Base-by-base conservation (phyloP, 2,329 filamentous ascomycete genomes). In the Colletotrichum viniferum region DNA sequence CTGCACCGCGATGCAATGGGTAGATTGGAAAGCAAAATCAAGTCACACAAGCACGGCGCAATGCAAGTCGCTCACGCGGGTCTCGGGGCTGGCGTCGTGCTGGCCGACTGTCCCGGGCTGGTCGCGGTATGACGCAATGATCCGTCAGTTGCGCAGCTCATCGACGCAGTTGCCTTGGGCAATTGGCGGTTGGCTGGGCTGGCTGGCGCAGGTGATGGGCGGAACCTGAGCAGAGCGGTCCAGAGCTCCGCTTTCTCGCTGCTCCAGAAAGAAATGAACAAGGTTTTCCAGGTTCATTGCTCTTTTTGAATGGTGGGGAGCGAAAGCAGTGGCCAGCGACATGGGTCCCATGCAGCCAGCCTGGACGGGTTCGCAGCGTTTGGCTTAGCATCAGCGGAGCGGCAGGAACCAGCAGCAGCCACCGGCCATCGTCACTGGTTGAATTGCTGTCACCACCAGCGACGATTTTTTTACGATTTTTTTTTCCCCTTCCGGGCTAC, bases 221-320 rank as follows among this genome's bases (percentile, higher is more conserved):
- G 65, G 66, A 43, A 70, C 66, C 58, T 66, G 66, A 69, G 38
- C 34, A 74, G 58, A 16, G 55, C 30, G 32, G 55, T 36, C 32
- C 32, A 52, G 32, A 8, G 64, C 73, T 62, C 64, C 70, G 70
- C 64, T 69, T 69, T 73, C 60, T 60, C 38, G 6, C 43, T 38
- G 48, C 32, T 21, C 58, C 36, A 62, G 70, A 55, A 74, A 74
- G 56, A 70, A 73, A 55, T 48, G 64, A 74, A 69, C 74, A 76
- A 70, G 74, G 74, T 74, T 74, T 76, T 70, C 74, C 70, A 74
- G 64, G 65, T 48, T 64, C 73, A 65, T 58, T 69, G 30, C 65
- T 73, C 34, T 28, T 74, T 64, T 60, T 36, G 58, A 74, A 70
- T 38, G 64, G 65, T 76, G 74, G 74, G 36, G 65, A 68, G 43